Evolutionary conservation across 352 stramenopile species (phyloP).

Genomic region (Phytophthora pseudosyringae): DNA sequence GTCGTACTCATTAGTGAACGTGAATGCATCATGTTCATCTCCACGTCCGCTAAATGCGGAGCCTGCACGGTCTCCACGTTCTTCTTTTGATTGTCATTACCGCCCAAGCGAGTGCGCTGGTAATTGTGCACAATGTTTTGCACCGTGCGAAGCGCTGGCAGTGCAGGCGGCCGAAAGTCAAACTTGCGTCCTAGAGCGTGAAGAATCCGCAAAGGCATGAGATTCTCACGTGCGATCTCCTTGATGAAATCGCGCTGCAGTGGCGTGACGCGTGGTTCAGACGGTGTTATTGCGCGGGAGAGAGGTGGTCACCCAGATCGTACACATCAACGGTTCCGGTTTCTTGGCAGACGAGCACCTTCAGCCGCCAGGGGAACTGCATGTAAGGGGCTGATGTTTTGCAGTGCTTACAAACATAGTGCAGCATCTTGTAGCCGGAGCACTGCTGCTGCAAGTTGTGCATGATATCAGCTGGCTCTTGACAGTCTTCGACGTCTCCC

Average conservation of each 20-base stretch:
- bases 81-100: not conserved
- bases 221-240: not conserved
- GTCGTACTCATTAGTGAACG: conserved; percentile 1
- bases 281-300: not conserved
- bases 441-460: too few species aligned
- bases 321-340: not conserved
- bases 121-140: not conserved
- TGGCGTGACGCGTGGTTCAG: not conserved
- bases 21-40: conserved; percentile 15
- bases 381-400: not conserved
- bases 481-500: too few species aligned
- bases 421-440: not conserved
- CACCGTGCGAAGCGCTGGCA: not conserved
- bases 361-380: not conserved
- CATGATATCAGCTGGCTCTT: too few species aligned
- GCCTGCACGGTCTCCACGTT: not conserved
- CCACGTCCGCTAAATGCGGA: conserved; percentile 11
- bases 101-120: not conserved
- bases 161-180: not conserved
- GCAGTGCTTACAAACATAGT: not conserved
- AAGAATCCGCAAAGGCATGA: not conserved
- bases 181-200: not conserved
- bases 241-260: not conserved
- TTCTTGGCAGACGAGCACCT: not conserved
- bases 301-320: not conserved